Evolutionary conservation across 1,284 basidiomycete genomes (phyloP).

Genomic region (Trichosporon ovoides): DNA sequence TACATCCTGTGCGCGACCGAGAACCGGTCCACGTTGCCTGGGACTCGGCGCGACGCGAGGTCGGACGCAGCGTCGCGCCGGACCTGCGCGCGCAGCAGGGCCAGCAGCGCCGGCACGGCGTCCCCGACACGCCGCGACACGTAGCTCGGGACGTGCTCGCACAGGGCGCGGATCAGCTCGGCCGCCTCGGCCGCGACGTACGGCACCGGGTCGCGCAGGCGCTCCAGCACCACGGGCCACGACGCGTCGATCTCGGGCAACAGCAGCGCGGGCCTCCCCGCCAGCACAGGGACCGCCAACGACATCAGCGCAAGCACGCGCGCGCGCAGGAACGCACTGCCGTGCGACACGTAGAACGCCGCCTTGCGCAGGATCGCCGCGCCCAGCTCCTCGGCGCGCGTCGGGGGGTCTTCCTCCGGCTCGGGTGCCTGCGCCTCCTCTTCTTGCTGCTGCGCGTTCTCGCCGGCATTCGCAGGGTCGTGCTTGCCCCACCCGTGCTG

Average conservation of each 20-base stretch:
- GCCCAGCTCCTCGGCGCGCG: constrained; percentile 67
- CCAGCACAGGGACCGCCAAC: constrained; percentile 65
- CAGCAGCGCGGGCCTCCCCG: constrained; percentile 58
- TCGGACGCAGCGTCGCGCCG: constrained; percentile 60
- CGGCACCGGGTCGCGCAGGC: constrained; percentile 64
- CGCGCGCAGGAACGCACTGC: constrained; percentile 72
- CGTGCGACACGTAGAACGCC: constrained; percentile 82
- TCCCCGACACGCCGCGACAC: constrained; percentile 78
- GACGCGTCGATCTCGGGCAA: constrained; percentile 75
- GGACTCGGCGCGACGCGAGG: constrained; percentile 56
- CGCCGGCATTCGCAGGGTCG: constrained; percentile 5
- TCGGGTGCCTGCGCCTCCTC: constrained; percentile 18
- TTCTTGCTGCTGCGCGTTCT: constrained; percentile 21
- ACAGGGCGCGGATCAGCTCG: constrained; percentile 62
- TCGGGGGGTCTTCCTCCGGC: constrained; percentile 54
- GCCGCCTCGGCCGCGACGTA: constrained; percentile 73
- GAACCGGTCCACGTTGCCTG: constrained; percentile 20
- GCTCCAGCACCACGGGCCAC: constrained; percentile 83
- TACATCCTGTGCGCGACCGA: constrained; percentile 70
- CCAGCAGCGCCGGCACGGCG: constrained; percentile 74
- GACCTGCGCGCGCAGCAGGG: constrained; percentile 59
- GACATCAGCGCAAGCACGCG: constrained; percentile 69
- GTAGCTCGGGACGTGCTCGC: constrained; percentile 66
- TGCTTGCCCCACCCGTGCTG: constrained; percentile 45
- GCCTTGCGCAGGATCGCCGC: constrained; percentile 77